These are phyloP conservation scores for Jatropha podagrica DNA, from an alignment of 441 rosid species.

Conservation along the genomic window DNA sequence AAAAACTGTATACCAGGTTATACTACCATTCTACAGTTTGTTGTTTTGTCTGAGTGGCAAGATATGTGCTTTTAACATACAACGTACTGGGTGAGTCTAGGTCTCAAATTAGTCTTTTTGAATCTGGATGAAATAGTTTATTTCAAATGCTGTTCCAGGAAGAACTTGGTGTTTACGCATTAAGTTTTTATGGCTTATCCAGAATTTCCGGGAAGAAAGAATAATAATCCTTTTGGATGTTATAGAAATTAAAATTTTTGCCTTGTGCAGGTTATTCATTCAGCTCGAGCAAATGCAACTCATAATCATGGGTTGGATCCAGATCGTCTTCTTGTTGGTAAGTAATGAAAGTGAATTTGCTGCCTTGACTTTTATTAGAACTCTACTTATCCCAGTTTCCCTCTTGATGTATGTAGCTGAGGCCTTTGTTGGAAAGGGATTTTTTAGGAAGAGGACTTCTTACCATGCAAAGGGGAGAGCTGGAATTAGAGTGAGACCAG, in stretches of 20 bases:
- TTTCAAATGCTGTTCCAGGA: neutral
- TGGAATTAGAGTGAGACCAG: constrained; percentile 62
- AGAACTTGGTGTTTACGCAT: neutral
- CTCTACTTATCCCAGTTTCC: constrained; percentile 9
- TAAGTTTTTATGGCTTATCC: neutral
- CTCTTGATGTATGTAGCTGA: constrained; percentile 51
- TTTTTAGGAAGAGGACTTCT: constrained; percentile 56
- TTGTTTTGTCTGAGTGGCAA: neutral
- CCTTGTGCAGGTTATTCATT: constrained; percentile 76
- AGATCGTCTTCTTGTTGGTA: constrained; percentile 82
- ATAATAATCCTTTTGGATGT: neutral
- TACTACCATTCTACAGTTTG: constrained; percentile 6
- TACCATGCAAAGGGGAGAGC: constrained; percentile 63
- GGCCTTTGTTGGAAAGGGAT: constrained; percentile 94
- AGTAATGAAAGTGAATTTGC: constrained; percentile 21
- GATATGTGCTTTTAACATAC: neutral
- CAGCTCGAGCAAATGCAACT: constrained; percentile 85
- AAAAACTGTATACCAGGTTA: constrained; percentile 82
- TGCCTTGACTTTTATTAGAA: neutral
- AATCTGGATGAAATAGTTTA: neutral
- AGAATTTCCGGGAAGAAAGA: neutral
- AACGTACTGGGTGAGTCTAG: neutral
- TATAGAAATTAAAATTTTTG: neutral
- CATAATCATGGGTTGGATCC: constrained; percentile 92
- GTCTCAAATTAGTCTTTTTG: neutral